These are phyloP conservation scores for Plantago coronopus DNA, from an alignment of 305 asterid genomes.

Conservation along the genomic window DNA sequence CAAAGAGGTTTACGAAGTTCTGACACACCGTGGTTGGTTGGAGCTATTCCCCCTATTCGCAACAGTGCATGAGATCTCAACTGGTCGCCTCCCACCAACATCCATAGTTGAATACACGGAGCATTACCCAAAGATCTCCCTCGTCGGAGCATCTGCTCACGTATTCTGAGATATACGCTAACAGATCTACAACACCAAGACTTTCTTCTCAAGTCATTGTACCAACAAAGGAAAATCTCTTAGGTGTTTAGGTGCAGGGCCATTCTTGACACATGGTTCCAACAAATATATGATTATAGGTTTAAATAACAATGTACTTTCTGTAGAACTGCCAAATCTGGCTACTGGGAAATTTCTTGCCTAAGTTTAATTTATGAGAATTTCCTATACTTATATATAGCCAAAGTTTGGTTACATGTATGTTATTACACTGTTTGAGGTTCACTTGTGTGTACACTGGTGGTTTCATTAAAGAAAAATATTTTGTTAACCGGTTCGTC, in stretches of 20 bases:
- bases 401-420: too few species aligned
- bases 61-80: conserved; percentile 79
- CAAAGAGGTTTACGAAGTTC: conserved; percentile 72
- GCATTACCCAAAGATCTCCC: conserved; percentile 47
- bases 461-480: too few species aligned
- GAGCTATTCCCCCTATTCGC: conserved; percentile 79
- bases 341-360: too few species aligned
- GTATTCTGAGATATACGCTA: conserved; percentile 28
- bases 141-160: conserved; percentile 46
- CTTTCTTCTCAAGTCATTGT: not conserved
- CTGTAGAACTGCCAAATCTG: not conserved
- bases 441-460: too few species aligned
- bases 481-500: too few species aligned
- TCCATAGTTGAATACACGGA: conserved; percentile 65
- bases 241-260: conserved; percentile 6
- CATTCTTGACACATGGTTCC: not conserved
- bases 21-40: conserved; percentile 72
- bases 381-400: too few species aligned
- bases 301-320: not conserved
- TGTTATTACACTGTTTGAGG: too few species aligned
- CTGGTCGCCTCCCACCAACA: conserved; percentile 63
- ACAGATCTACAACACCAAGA: conserved; percentile 9
- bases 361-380: too few species aligned
- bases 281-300: conserved; percentile 4
- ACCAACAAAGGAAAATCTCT: not conserved